Evolutionary conservation across 2,329 filamentous ascomycete species (phyloP).

Genomic region (Fusarium sp.): DNA sequence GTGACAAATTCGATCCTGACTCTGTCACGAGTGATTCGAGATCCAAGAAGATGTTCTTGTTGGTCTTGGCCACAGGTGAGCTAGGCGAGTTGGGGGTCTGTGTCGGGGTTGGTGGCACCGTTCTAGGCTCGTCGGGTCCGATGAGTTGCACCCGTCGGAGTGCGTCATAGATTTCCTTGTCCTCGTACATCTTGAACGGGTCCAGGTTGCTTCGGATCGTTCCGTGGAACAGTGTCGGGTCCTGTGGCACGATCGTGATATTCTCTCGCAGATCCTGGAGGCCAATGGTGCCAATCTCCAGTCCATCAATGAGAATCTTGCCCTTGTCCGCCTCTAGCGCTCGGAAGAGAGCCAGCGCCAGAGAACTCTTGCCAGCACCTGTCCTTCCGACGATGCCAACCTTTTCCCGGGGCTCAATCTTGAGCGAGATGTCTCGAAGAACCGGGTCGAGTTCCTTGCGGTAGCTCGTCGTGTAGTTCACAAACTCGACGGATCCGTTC

Average conservation of each 20-base stretch:
- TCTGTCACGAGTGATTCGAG: slow-evolving; percentile 86
- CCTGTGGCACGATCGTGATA: slow-evolving; percentile 97
- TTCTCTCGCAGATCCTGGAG: slow-evolving; percentile 92
- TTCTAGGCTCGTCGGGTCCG: slow-evolving; percentile 62
- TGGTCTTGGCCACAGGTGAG: slow-evolving; percentile 64
- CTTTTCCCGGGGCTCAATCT: slow-evolving; percentile 87
- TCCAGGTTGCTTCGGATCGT: slow-evolving; percentile 94
- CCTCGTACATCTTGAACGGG: slow-evolving; percentile 87
- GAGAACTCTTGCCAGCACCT: slow-evolving; percentile 94
- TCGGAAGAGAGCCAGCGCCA: slow-evolving; percentile 92
- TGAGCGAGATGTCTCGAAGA: slow-evolving; percentile 84
- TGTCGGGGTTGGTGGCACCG: slow-evolving; percentile 41
- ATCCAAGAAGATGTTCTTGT: slow-evolving; percentile 95
- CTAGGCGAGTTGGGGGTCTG: slow-evolving; percentile 37
- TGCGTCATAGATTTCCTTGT: slow-evolving; percentile 89
- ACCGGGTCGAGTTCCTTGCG: slow-evolving; percentile 88
- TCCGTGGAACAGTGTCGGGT: slow-evolving; percentile 92
- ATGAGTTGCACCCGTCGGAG: slow-evolving; percentile 92
- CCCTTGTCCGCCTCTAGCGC: slow-evolving; percentile 91
- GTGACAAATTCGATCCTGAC: slow-evolving; percentile 92
- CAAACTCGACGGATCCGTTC: slow-evolving; percentile 86
- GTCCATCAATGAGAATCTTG: slow-evolving; percentile 87
- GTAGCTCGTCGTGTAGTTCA: slow-evolving; percentile 89
- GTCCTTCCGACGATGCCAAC: slow-evolving; percentile 96
- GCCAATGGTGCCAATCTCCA: slow-evolving; percentile 92